Percentiles rank a stretch among this genome's conserved stretches.
phyloP scores from a whole-genome alignment of 169 alveolate species.

The Theileria equi region DNA sequence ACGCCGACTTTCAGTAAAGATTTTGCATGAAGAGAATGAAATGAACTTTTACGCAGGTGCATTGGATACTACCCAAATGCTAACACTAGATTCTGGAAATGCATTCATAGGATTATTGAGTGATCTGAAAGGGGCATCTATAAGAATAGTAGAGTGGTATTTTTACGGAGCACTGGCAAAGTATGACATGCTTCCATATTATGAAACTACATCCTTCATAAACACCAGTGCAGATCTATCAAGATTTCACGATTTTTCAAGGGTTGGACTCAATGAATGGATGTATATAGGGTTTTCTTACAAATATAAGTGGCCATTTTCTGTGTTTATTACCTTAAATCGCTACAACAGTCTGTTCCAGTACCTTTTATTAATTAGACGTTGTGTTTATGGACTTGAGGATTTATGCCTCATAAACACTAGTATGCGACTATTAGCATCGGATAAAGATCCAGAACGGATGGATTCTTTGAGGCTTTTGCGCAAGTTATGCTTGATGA shows the following conservation, averaged over 20 bases:
- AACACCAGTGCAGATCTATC: too few species aligned
- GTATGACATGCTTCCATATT: too few species aligned
- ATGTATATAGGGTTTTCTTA: constrained; percentile 2
- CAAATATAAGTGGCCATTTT: constrained; percentile 24
- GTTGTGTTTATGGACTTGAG: constrained; percentile 47
- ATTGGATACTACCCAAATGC: constrained; percentile 18
- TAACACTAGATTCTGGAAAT: constrained; percentile 28
- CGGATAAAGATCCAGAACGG: neutral
- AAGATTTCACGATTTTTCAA: too few species aligned
- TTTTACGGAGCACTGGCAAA: too few species aligned
- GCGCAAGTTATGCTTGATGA: constrained; percentile 7
- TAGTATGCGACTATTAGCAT: constrained; percentile 11
- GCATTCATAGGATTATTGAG: constrained; percentile 16
- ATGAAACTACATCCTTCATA: too few species aligned
- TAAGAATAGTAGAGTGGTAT: too few species aligned
- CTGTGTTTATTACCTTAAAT: constrained; percentile 14
- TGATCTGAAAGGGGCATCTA: too few species aligned
- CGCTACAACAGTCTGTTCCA: constrained; percentile 49
- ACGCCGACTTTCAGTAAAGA: too few species aligned
- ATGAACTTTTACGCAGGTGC: constrained; percentile 25
- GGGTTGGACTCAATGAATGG: too few species aligned
- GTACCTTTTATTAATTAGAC: constrained; percentile 29
- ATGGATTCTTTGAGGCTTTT: too few species aligned
- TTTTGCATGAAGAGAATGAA: neutral
- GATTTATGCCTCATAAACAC: constrained; percentile 9